Conservation (phyloP, 768 basidiomycete species). For the Tricholoma saponaceum region DNA sequence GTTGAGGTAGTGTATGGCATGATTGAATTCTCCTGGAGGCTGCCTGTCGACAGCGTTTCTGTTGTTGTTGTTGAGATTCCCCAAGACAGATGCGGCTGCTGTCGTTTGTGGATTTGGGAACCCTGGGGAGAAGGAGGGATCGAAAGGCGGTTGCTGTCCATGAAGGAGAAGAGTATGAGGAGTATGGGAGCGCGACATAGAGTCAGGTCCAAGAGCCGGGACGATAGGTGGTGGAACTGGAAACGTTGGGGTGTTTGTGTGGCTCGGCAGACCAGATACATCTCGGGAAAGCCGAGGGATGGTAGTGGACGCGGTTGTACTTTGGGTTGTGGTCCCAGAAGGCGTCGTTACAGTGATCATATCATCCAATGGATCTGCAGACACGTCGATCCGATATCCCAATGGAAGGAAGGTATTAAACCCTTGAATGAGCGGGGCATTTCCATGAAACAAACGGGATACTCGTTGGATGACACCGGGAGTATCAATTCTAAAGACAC, state of each 20-base stretch:
- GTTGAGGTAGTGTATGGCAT: constrained; percentile 97
- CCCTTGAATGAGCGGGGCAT: constrained; percentile 87
- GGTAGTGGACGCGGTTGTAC: constrained; percentile 34
- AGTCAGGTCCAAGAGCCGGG: constrained; percentile 30
- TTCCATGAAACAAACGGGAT: constrained; percentile 87
- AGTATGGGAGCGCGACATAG: constrained; percentile 52
- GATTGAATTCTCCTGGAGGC: constrained; percentile 73
- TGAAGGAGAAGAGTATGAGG: constrained; percentile 42
- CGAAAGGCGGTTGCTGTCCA: constrained; percentile 30
- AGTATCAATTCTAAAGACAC: constrained; percentile 78
- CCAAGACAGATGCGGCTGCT: constrained; percentile 64
- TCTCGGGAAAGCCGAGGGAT: constrained; percentile 21
- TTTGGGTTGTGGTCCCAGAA: constrained; percentile 65
- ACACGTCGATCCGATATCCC: constrained; percentile 90
- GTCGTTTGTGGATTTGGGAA: constrained; percentile 44
- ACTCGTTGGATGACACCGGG: constrained; percentile 97
- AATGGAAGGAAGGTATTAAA: constrained; percentile 97
- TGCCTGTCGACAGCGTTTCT: constrained; percentile 48
- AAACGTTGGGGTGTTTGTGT: constrained; percentile 27
- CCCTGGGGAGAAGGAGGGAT: constrained; percentile 44
- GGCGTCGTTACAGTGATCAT: constrained; percentile 83
- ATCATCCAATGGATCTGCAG: constrained; percentile 65
- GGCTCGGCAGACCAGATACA: constrained; percentile 21
- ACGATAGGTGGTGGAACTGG: constrained; percentile 26
- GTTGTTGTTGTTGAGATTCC: constrained; percentile 51